Conservation (phyloP, 2,329 filamentous ascomycete genomes). For the Aspergillus ochraceus region DNA sequence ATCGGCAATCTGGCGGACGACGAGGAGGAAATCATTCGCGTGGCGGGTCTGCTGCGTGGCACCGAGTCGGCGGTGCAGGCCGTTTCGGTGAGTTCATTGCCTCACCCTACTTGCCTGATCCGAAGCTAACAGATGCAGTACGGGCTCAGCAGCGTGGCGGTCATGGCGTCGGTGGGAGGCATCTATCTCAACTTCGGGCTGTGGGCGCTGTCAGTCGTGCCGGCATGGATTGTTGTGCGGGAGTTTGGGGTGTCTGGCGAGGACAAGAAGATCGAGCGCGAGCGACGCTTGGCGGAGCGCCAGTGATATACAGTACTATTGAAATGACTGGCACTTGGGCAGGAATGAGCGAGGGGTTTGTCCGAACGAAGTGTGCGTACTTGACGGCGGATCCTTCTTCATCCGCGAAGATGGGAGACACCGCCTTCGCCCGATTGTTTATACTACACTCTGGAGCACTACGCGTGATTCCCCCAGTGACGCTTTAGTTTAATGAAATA, state of each 20-base stretch:
- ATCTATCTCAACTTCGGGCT: conserved; percentile 71
- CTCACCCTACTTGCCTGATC: neutral
- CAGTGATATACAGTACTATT: neutral
- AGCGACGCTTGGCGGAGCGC: neutral
- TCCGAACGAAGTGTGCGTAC: too few relatives aligned
- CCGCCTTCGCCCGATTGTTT: too few relatives aligned
- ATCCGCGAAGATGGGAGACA: too few relatives aligned
- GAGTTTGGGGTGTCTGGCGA: conserved; percentile 45
- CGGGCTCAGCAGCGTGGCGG: conserved; percentile 60
- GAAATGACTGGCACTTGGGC: too few relatives aligned
- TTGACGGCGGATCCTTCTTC: too few relatives aligned
- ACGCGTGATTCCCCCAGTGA: too few relatives aligned
- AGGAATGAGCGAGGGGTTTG: too few relatives aligned
- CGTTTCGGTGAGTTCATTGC: conserved; percentile 52
- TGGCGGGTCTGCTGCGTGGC: conserved; percentile 66
- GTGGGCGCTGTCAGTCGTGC: conserved; percentile 64
- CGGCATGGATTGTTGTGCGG: conserved; percentile 66
- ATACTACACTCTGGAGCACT: too few relatives aligned
- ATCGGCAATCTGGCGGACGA: conserved; percentile 64
- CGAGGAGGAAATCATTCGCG: conserved; percentile 66
- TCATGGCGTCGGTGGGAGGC: conserved; percentile 66
- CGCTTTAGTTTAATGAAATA: too few relatives aligned
- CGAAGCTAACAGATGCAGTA: conserved; percentile 47
- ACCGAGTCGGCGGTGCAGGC: conserved; percentile 74
- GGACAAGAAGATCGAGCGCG: neutral